A percentile compares a stretch with the other conserved stretches of the same genome.
Evolutionary conservation across 1,139 yeast genomes (phyloP).

Genomic region (Diutina scorzettiae): DNA sequence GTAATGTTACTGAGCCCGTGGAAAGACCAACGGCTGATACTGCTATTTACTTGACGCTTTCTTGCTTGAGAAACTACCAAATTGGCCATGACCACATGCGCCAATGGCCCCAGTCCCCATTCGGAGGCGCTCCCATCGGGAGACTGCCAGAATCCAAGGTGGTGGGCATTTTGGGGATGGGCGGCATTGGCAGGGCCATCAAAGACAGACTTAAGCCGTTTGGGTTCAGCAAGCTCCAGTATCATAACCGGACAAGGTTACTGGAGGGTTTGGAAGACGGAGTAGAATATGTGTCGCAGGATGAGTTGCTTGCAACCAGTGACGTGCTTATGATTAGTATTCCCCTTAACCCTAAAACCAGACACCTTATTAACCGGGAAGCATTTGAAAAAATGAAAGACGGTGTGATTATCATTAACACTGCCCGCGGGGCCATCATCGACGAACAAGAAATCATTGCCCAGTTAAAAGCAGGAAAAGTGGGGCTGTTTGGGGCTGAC

Average conservation of each 20-base stretch:
- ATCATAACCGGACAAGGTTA: conserved; percentile 47
- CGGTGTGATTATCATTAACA: conserved; percentile 53
- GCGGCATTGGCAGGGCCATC: conserved; percentile 66
- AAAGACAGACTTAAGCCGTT: conserved; percentile 51
- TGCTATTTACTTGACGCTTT: conserved; percentile 12
- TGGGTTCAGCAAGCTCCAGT: conserved; percentile 47
- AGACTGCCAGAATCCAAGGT: conserved; percentile 47
- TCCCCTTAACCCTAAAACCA: conserved; percentile 49
- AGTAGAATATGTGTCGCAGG: conserved; percentile 44
- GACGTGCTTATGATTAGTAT: conserved; percentile 53
- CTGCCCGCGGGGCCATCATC: conserved; percentile 67
- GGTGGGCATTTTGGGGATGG: conserved; percentile 64
- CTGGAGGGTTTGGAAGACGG: conserved; percentile 43
- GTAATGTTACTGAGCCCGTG: conserved; percentile 12
- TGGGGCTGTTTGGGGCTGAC: conserved; percentile 68
- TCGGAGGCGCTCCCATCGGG: conserved; percentile 15
- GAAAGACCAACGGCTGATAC: conserved; percentile 62
- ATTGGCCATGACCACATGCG: conserved; percentile 35
- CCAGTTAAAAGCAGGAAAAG: conserved; percentile 55
- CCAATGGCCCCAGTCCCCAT: conserved; percentile 31
- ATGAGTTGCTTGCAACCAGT: conserved; percentile 38
- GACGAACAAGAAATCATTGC: conserved; percentile 53
- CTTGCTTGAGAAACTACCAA: conserved; percentile 24
- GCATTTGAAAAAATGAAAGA: conserved; percentile 44
- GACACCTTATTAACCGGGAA: conserved; percentile 43